These are phyloP conservation scores for Penicillium janthinellum DNA, from an alignment of 2,329 filamentous ascomycete species.

Conservation along the genomic window DNA sequence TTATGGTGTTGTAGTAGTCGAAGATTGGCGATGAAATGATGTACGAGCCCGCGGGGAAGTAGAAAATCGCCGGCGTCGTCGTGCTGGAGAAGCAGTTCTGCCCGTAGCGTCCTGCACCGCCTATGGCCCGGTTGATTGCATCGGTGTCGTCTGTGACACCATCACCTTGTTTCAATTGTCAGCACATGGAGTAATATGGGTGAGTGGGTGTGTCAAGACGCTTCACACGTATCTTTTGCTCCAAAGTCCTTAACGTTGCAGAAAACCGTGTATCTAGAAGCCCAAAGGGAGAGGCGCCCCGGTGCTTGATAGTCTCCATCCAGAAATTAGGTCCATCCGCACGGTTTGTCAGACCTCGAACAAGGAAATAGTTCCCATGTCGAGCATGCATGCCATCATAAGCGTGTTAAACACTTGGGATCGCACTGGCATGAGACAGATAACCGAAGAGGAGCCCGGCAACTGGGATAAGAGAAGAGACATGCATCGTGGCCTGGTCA, in stretches of 20 bases:
- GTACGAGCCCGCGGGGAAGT: slow-evolving; percentile 61
- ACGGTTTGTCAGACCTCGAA: neutral
- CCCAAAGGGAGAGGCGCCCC: neutral
- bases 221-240: slow-evolving; percentile 3
- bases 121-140: slow-evolving; percentile 18
- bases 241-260: slow-evolving; percentile 21
- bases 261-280: slow-evolving; percentile 1
- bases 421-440: neutral
- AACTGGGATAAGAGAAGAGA: neutral
- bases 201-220: neutral
- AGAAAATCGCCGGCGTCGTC: slow-evolving; percentile 8
- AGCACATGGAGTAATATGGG: neutral
- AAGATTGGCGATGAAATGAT: slow-evolving; percentile 20
- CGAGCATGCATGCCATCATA: neutral
- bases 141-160: slow-evolving; percentile 17
- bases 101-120: neutral
- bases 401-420: neutral
- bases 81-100: neutral
- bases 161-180: slow-evolving; percentile 1
- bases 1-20: slow-evolving; percentile 19
- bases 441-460: neutral
- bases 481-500: neutral
- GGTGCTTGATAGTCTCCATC: neutral
- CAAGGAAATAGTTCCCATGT: neutral
- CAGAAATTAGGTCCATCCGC: neutral